Evolutionary conservation across 2,329 filamentous ascomycete genomes (phyloP).

Genomic region (Neurospora sp.): DNA sequence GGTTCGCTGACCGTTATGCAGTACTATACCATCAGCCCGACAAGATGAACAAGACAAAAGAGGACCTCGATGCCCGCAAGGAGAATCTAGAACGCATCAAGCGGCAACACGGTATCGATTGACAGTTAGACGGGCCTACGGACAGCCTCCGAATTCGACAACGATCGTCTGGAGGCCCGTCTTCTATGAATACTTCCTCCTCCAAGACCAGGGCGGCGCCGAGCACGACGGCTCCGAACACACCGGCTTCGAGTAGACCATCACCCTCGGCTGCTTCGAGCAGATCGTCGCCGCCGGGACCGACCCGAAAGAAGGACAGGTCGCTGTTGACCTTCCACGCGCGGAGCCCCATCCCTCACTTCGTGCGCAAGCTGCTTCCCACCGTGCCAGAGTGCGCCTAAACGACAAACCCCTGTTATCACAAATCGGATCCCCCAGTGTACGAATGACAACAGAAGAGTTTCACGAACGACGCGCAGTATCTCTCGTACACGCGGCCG

Average conservation of each 20-base stretch:
- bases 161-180: conserved; percentile 52
- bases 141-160: conserved; percentile 37
- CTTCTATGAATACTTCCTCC: conserved; percentile 36
- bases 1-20: conserved; percentile 17
- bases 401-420: conserved; percentile 10
- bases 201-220: conserved; percentile 21
- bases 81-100: conserved; percentile 98
- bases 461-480: conserved; percentile 6
- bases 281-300: conserved; percentile 8
- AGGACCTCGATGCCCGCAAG: conserved; percentile 86
- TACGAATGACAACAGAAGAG: conserved; percentile 8
- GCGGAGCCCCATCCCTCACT: conserved; percentile 25
- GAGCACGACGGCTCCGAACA: conserved; percentile 29
- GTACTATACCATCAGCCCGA: conserved; percentile 57
- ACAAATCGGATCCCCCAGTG: conserved; percentile 2
- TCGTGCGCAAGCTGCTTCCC: conserved; percentile 27
- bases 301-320: conserved; percentile 35
- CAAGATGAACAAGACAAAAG: conserved; percentile 72
- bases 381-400: conserved; percentile 27
- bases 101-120: conserved; percentile 96
- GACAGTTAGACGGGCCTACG: conserved; percentile 67
- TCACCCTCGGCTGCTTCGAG: background rate
- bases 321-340: conserved; percentile 28
- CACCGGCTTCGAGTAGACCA: conserved; percentile 1
- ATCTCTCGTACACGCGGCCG: conserved; percentile 3